Evolutionary conservation across 208 protist species (phyloP).

Genomic region (Phytomonas sp.): DNA sequence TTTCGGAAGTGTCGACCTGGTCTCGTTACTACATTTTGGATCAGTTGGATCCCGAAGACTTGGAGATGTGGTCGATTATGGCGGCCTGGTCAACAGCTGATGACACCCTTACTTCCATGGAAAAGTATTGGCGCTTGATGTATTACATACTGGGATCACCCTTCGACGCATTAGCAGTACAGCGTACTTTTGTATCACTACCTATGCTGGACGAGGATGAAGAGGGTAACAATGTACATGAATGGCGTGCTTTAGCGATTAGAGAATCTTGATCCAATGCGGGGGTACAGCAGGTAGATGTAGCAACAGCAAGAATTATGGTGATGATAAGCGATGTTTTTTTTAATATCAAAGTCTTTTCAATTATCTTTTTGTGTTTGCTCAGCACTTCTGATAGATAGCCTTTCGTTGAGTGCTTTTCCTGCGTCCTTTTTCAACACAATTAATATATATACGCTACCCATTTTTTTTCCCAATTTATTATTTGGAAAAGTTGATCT

Average conservation of each 20-base stretch:
- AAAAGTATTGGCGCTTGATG: not conserved
- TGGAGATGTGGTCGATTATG: slow-evolving; percentile 1
- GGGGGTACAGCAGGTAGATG: not conserved
- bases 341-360: slow-evolving; percentile 3
- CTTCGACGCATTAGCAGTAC: not conserved
- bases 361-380: slow-evolving; percentile 4
- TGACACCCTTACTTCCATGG: not conserved
- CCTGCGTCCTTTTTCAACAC: not conserved
- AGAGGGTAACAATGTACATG: not conserved
- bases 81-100: slow-evolving; percentile 1
- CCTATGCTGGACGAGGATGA: slow-evolving; percentile 1
- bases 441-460: not conserved
- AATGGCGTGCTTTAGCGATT: not conserved
- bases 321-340: slow-evolving; percentile 4
- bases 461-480: not conserved
- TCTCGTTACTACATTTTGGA: not conserved
- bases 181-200: not conserved
- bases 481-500: slow-evolving; percentile 1
- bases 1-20: not conserved
- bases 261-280: not conserved
- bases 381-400: not conserved
- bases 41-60: not conserved
- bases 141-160: slow-evolving; percentile 2
- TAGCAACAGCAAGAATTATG: not conserved
- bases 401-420: not conserved